Base-by-base conservation (phyloP, 345 rosid species). In the Punica granatum region DNA sequence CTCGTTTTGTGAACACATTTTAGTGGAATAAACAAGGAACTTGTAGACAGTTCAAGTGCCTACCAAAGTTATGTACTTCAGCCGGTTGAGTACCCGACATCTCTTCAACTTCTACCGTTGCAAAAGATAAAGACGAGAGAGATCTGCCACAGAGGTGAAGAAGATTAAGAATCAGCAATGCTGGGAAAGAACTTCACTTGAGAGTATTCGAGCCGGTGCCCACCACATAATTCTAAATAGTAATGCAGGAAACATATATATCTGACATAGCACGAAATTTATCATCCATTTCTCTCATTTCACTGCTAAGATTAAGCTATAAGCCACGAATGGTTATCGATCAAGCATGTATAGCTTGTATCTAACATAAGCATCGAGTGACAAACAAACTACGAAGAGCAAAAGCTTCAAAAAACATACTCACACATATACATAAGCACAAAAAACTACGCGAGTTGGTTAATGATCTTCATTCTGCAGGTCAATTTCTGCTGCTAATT, bases 21-120 rank as follows among this genome's bases (percentile, higher is more conserved):
- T 25, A 25, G 61, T 14, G 19, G 19, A 56, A 28, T 56, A 1
- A 11, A 14, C 6, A 26, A 11, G 33, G 33, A 56, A 56, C 61
- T 26, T 28, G 8, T 10, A 25, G 34, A 28, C n/a, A n/a, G 35
- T 39, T 4, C 15, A 56, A 65, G 25, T 21, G 71, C 83, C 25
- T 70, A 94, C 98, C 99, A 63, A 94, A 85, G 80, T 89, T 94
- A 53, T 76, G 85, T 31, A 91, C 99, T 85, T 88, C 81, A 67
- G 92, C 98, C 37, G 96, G 95, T 65, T 80, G 80, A 75, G 96
- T 82, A 71, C 95, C 95, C 6, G 98, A 94, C 53, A 94, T 70
- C 66, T 83, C 89, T 63, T 89, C 97, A 1, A 78, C 96, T 46
- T 94, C 92, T 4, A 91, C 79, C 1, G 95, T 94, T 33, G 95